A percentile compares a stretch with the other conserved stretches of the same genome.
Evolutionary conservation across 306 rosid genomes (phyloP).

Genomic region (Gillenia trifoliata): DNA sequence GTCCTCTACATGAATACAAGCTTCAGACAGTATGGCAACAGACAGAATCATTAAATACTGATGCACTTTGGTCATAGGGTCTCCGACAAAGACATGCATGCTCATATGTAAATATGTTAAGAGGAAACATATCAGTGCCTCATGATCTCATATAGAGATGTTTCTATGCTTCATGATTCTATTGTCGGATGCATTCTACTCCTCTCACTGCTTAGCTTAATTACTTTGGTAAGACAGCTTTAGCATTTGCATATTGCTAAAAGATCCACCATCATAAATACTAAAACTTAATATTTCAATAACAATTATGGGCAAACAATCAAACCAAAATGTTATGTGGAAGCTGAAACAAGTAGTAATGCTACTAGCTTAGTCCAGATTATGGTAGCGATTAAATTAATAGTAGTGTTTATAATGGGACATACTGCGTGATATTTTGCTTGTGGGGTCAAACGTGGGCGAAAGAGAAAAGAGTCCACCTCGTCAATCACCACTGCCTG

Average conservation of each 20-base stretch:
- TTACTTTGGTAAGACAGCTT: neutral
- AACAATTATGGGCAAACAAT: neutral
- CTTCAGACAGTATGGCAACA: neutral
- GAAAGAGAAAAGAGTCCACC: conserved; percentile 93
- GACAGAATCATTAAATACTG: neutral
- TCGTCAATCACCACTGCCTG: conserved; percentile 90
- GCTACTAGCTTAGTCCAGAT: conserved; percentile 11
- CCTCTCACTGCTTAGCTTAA: neutral
- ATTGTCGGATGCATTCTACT: neutral
- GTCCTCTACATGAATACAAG: neutral
- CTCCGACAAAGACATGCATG: neutral
- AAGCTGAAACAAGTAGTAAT: neutral
- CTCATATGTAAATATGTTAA: neutral
- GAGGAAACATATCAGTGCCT: neutral
- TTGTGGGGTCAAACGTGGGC: conserved; percentile 78
- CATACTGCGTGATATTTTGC: conserved; percentile 92
- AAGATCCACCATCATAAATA: neutral
- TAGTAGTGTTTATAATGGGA: conserved; percentile 4
- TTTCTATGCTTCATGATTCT: neutral
- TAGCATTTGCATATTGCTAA: neutral
- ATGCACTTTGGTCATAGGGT: neutral
- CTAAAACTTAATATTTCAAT: neutral
- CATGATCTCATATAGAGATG: neutral
- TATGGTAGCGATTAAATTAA: neutral
- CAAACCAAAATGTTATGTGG: neutral